Evolutionary conservation across 2,329 filamentous ascomycete species (phyloP).

Genomic region (Coniochaeta hoffmannii): DNA sequence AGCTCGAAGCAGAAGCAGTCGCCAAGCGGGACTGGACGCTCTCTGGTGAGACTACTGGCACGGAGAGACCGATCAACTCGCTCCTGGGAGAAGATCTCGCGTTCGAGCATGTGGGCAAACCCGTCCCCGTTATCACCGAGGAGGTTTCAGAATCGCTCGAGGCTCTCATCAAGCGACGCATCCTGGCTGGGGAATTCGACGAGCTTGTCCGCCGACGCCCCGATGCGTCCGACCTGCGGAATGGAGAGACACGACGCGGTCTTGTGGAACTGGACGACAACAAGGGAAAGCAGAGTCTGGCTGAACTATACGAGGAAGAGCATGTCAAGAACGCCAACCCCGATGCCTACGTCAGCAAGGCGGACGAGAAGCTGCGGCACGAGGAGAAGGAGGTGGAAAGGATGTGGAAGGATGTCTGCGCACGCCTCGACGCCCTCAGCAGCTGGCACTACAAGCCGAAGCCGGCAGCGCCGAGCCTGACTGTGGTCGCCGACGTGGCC

Average conservation of each 20-base stretch:
- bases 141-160: conserved; percentile 90
- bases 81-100: conserved; percentile 91
- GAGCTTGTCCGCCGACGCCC: conserved; percentile 79
- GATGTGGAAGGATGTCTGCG: conserved; percentile 75
- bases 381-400: conserved; percentile 77
- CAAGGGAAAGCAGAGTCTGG: conserved; percentile 80
- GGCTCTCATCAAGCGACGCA: conserved; percentile 86
- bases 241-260: conserved; percentile 53
- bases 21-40: conserved; percentile 88
- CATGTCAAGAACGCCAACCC: conserved; percentile 73
- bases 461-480: conserved; percentile 70
- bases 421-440: conserved; percentile 78
- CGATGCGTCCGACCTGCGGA: conserved; percentile 58
- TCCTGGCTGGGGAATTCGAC: conserved; percentile 85
- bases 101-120: conserved; percentile 92
- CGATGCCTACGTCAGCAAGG: conserved; percentile 68
- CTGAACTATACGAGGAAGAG: conserved; percentile 91
- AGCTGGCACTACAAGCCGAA: conserved; percentile 96
- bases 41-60: conserved; percentile 76
- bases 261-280: conserved; percentile 77
- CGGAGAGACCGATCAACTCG: conserved; percentile 81
- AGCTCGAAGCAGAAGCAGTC: conserved; percentile 81
- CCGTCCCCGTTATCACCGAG: conserved; percentile 86
- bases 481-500: conserved; percentile 84
- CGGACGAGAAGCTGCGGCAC: conserved; percentile 73